These are phyloP conservation scores for Aegilops umbellulata DNA, from an alignment of 176 grass and related monocot genomes.

Conservation along the genomic window DNA sequence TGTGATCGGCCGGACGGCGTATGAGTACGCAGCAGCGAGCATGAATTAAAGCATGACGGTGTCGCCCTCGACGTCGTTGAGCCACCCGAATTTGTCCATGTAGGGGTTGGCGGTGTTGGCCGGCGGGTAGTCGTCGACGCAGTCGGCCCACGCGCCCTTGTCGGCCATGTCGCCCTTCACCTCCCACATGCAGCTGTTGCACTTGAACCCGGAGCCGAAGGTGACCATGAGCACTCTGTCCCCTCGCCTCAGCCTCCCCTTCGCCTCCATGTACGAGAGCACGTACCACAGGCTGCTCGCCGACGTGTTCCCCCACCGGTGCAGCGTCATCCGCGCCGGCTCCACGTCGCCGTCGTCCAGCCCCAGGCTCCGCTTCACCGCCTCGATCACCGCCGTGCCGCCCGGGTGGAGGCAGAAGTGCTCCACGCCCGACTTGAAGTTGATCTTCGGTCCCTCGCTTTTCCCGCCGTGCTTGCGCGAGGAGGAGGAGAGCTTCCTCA, in stretches of 20 bases:
- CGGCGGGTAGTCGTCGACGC: conserved; percentile 47
- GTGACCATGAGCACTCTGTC: conserved; percentile 56
- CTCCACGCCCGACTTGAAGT: conserved; percentile 51
- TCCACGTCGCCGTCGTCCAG: conserved; percentile 52
- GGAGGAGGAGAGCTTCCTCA: neutral
- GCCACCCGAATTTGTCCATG: conserved; percentile 51
- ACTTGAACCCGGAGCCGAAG: conserved; percentile 68
- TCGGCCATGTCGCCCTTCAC: conserved; percentile 35
- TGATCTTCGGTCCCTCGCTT: neutral
- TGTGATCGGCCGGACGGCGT: neutral
- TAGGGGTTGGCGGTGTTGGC: conserved; percentile 26
- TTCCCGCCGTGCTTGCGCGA: neutral
- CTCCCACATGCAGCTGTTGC: conserved; percentile 43
- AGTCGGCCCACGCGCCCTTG: conserved; percentile 41
- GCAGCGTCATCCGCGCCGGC: conserved; percentile 65
- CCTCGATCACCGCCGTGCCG: conserved; percentile 48
- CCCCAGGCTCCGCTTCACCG: conserved; percentile 29
- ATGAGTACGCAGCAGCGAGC: neutral
- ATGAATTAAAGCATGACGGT: neutral
- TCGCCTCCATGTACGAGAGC: conserved; percentile 56
- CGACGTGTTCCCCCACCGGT: conserved; percentile 76
- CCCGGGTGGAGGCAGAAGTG: conserved; percentile 61
- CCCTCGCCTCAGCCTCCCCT: conserved; percentile 42
- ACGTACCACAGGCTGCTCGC: conserved; percentile 77
- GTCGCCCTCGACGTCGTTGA: conserved; percentile 33